Evolutionary conservation across 2,329 filamentous ascomycete genomes (phyloP), one percentile per base, ranked within the genome.

Genomic region (Canariomyces notabilis): DNA sequence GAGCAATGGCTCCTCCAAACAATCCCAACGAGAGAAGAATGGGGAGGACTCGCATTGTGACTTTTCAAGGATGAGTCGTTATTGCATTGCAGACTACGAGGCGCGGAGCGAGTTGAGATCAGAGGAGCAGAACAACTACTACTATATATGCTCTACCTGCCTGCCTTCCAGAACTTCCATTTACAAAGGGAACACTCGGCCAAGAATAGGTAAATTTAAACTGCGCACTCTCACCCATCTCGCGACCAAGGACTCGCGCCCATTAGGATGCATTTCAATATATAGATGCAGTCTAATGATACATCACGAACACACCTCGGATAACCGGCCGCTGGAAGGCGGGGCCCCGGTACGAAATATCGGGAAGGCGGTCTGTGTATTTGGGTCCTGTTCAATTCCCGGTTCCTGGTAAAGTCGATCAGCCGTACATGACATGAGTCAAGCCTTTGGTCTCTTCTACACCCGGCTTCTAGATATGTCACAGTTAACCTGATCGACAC

Each of bases 11-110:
- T 18, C 42, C 44, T 6, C 49, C 41, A 21, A 48, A 20, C 26
- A 49, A 22, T 2, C 53, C 45, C 14, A 54, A 43, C 23, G 42
- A 21, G 22, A 52, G 18, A 14, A 55, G 31, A 14, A 49, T 12
- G 23, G 14, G 6, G 19, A 39, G 42, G 29, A 29, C 12, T 29
- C 45, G 48, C 50, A 53, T 53, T 1, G 36, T 35, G 26, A 29
- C 26, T 5, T 8, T 6, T 8, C 26, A 29, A 9, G 14, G 26
- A 29, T 8, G 26, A 29, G 4, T 11, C 26, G 14, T 4, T 11
- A 29, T 29, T 29, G 26, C 9, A 8, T 29, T 11, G 8, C 9
- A 9, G 8, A 8, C 26, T 9, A 29, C 9, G 14, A 3, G 14
- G 26, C 26, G 26, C 26, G 8, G 14, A 29, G 3, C 4, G n/a